Evolutionary conservation across 768 basidiomycete genomes (phyloP), one percentile per base, ranked within the genome.

Genomic region (Suillus bovinus): DNA sequence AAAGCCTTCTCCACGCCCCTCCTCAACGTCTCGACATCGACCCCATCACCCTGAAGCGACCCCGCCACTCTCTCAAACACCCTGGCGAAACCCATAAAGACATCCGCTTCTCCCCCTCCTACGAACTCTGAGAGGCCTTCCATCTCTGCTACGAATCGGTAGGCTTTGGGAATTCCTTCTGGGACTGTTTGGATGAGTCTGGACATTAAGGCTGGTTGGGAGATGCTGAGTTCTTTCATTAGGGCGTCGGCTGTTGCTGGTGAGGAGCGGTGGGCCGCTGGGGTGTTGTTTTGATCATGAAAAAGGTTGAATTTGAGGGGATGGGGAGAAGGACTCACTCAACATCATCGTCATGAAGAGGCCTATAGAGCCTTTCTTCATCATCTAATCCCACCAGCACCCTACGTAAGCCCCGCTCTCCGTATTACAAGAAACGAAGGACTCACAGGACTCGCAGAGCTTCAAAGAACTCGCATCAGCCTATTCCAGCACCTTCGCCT

Each of bases 121-220:
- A 85, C 82, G 69, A 85, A 85, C 3, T 70, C 75, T 5, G 82
- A 78, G 36, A 86, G 84, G 69, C 86, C 86, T 57, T 82, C 74
- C 85, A 85, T 86, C 72, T 86, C 84, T 46, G 79, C 81, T 16
- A 82, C 79, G 80, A 79, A 86, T 56, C 85, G 77, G 66, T 86
- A 84, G 2, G 84, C 82, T 66, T 86, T 86, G 31, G 82, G 82
- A 14, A 85, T 73, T 81, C 84, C 83, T 55, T 77, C 70, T 9
- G 82, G 80, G 24, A 84, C 69, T 11, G 70, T 66, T 22, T 67
- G 62, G 13, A 72, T 74, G 50, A 82, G 76, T 31, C 82, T 75
- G 63, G 75, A 63, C 27, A 86, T 74, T 33, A 82, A 61, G 17
- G 67, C 70, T 22, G 82, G 82, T 69, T 84, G 82, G 11, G 83